phyloP scores from a whole-genome alignment of 768 basidiomycete genomes.

The Hysterangium stoloniferum region DNA sequence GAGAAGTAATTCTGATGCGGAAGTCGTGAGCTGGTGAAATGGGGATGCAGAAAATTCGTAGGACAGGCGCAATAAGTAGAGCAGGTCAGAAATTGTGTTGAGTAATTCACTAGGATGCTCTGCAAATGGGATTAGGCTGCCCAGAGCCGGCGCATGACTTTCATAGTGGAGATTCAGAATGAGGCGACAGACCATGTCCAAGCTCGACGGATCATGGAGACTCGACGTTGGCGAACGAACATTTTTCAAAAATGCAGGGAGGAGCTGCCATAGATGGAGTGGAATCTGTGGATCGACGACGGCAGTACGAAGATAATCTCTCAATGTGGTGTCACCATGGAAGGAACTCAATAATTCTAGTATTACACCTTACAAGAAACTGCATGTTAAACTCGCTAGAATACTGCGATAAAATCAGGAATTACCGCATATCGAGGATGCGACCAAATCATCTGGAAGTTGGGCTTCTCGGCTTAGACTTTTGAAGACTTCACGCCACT shows the following conservation, averaged over 20 bases:
- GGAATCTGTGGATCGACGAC: slow-evolving; percentile 47
- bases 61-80: slow-evolving; percentile 51
- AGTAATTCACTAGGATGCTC: slow-evolving; percentile 44
- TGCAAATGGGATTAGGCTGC: slow-evolving; percentile 45
- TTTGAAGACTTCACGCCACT: slow-evolving; percentile 4
- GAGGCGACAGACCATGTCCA: slow-evolving; percentile 62
- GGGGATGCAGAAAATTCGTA: slow-evolving; percentile 42
- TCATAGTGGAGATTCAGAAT: slow-evolving; percentile 58
- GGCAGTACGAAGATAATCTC: slow-evolving; percentile 55
- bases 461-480: not conserved
- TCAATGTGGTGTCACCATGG: slow-evolving; percentile 62
- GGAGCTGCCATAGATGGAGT: slow-evolving; percentile 38
- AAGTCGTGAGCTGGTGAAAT: slow-evolving; percentile 49
- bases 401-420: not conserved
- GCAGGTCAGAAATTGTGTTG: slow-evolving; percentile 50
- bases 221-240: slow-evolving; percentile 51
- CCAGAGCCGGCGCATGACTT: slow-evolving; percentile 37
- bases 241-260: slow-evolving; percentile 59
- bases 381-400: not conserved
- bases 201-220: slow-evolving; percentile 54
- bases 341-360: slow-evolving; percentile 59
- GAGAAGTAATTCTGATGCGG: slow-evolving; percentile 57
- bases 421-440: slow-evolving; percentile 7
- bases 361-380: slow-evolving; percentile 49
- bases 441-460: slow-evolving; percentile 3